Conservation (phyloP, 2,329 filamentous ascomycete genomes). For the Aotearoamyces nothofagi region DNA sequence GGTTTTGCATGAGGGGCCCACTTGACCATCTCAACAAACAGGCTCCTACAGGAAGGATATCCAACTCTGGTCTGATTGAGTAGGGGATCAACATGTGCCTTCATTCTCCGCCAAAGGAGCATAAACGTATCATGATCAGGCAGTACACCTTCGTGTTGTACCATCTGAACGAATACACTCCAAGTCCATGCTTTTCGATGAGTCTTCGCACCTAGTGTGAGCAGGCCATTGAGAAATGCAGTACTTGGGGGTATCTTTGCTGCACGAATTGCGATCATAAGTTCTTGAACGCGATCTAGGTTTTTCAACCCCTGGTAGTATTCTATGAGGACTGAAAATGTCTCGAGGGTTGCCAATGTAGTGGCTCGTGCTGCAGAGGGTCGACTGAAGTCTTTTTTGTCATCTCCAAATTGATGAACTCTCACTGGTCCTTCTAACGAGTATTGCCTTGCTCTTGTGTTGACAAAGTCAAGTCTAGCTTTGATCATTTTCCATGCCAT, state of each 20-base stretch:
- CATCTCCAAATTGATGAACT: slow-evolving; percentile 4
- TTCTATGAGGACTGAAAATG: slow-evolving; percentile 59
- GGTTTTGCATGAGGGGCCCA: slow-evolving; percentile 19
- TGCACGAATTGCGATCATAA: slow-evolving; percentile 46
- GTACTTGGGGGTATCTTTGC: slow-evolving; percentile 53
- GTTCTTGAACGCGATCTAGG: slow-evolving; percentile 36
- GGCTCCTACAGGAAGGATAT: slow-evolving; percentile 6
- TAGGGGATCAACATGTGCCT: slow-evolving; percentile 10
- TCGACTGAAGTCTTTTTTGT: slow-evolving; percentile 17
- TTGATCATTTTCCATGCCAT: slow-evolving; percentile 68
- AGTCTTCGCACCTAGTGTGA: slow-evolving; percentile 27
- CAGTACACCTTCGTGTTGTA: slow-evolving; percentile 6
- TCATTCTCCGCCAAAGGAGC: slow-evolving; percentile 17
- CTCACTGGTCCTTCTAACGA: slow-evolving; percentile 7
- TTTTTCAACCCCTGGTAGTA: slow-evolving; percentile 52
- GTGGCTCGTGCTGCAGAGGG: slow-evolving; percentile 24
- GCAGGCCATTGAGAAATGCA: slow-evolving; percentile 67
- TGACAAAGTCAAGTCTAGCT: slow-evolving; percentile 48
- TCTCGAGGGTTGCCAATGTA: slow-evolving; percentile 58
- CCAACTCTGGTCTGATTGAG: slow-evolving; percentile 3
- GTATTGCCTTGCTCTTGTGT: slow-evolving; percentile 22
- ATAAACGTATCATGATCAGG: slow-evolving; percentile 17
- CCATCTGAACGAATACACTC: slow-evolving; percentile 12
- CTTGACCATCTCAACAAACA: slow-evolving; percentile 33
- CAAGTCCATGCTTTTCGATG: slow-evolving; percentile 10